A percentile compares a stretch with the other conserved stretches of the same genome.
Conservation (phyloP, 768 basidiomycete genomes). For the Mycena galericulata region DNA sequence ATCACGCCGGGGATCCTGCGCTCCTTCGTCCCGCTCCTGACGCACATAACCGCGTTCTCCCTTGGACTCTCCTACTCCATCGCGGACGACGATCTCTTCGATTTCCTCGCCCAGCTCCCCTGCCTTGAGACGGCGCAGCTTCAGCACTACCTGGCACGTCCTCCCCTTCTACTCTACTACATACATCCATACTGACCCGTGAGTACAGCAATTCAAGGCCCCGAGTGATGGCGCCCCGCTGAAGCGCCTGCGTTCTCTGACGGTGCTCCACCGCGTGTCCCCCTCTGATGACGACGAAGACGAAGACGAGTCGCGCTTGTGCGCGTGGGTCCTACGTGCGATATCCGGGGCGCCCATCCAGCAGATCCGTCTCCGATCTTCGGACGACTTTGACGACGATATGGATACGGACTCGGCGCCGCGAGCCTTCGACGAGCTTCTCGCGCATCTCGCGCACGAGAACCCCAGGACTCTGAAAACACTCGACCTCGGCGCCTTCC, state of each 20-base stretch:
- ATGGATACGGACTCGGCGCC: constrained; percentile 36
- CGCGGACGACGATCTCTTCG: constrained; percentile 63
- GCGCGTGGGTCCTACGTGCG: constrained; percentile 56
- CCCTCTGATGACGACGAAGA: constrained; percentile 31
- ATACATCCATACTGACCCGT: neutral
- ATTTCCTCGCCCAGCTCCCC: constrained; percentile 56
- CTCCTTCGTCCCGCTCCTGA: constrained; percentile 54
- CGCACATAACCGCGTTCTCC: constrained; percentile 51
- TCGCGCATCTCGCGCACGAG: constrained; percentile 51
- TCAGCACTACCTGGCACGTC: constrained; percentile 66
- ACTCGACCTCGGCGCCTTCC: constrained; percentile 47
- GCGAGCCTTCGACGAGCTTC: constrained; percentile 48
- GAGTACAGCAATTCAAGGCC: constrained; percentile 57
- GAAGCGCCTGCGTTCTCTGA: constrained; percentile 45
- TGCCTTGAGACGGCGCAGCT: constrained; percentile 54
- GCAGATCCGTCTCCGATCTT: constrained; percentile 44
- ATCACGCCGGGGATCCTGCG: constrained; percentile 71
- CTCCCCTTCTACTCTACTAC: neutral
- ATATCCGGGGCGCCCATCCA: constrained; percentile 51
- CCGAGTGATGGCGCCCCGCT: constrained; percentile 40
- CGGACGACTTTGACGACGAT: constrained; percentile 42
- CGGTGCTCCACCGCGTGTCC: constrained; percentile 49
- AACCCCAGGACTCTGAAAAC: constrained; percentile 48
- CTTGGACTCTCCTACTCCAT: constrained; percentile 72
- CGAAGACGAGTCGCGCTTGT: constrained; percentile 44